Conservation (phyloP, 306 rosid genomes). For the Betula pendula region DNA sequence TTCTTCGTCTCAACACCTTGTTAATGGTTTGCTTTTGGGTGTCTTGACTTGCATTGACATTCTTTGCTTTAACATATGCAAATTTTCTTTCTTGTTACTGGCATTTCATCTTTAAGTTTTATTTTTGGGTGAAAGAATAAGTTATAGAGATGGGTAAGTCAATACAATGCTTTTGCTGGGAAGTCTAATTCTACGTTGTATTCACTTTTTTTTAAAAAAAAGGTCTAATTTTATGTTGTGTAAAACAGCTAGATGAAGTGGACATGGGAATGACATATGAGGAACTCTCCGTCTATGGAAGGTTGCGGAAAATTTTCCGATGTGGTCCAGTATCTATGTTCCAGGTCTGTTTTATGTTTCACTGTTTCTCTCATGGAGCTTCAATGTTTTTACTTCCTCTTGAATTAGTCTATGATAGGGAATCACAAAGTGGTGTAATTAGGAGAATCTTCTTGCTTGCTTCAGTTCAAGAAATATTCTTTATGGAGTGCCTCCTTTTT, state of each 20-base stretch:
- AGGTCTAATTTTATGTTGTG: conserved; percentile 8
- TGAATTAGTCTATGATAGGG: neutral
- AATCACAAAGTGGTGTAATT: neutral
- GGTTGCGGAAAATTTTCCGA: conserved; percentile 80
- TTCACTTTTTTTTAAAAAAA: too few relatives aligned
- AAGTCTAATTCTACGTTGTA: conserved; percentile 7
- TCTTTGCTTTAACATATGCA: neutral
- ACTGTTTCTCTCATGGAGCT: conserved; percentile 13
- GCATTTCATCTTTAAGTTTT: neutral
- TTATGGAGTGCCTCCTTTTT: neutral
- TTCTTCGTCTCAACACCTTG: neutral
- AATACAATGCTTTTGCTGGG: conserved; percentile 19
- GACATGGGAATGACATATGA: conserved; percentile 99
- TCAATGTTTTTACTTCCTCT: conserved; percentile 4
- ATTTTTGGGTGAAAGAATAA: conserved; percentile 5
- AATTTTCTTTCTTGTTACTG: neutral
- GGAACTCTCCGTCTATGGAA: conserved; percentile 90
- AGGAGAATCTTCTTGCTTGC: neutral
- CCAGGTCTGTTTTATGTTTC: conserved; percentile 52
- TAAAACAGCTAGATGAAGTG: conserved; percentile 81
- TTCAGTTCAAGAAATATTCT: neutral
- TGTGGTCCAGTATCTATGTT: conserved; percentile 97
- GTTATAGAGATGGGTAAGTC: conserved; percentile 19
- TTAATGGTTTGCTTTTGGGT: neutral
- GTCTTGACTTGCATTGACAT: neutral